Conservation (phyloP, 768 basidiomycete species). For the Fomitopsis serialis region DNA sequence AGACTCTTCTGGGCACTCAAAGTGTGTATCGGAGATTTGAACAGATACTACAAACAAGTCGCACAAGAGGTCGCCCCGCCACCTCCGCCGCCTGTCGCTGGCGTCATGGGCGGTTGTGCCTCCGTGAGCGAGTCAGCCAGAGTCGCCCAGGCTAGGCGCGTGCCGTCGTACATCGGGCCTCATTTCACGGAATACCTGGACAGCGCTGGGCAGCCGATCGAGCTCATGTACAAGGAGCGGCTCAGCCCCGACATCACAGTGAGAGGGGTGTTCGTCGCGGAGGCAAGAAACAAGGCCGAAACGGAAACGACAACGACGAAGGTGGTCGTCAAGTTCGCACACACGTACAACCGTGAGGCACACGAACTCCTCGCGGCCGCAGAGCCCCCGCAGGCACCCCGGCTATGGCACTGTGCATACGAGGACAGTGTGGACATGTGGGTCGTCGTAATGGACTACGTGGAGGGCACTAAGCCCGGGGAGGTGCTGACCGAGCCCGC, state of each 20-base stretch:
- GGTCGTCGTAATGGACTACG: constrained; percentile 15
- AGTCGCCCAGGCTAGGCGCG: too few species aligned
- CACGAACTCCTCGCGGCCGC: not conserved
- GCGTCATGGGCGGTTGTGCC: too few species aligned
- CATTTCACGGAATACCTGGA: constrained; percentile 1
- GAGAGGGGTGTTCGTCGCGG: not conserved
- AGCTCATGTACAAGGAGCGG: constrained; percentile 4
- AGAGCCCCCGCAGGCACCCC: not conserved
- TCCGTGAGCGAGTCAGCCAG: too few species aligned
- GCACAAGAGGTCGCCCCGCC: too few species aligned
- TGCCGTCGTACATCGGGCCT: too few species aligned
- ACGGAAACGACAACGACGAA: not conserved
- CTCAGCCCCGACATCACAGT: not conserved
- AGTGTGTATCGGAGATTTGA: too few species aligned
- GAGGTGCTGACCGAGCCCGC: too few species aligned
- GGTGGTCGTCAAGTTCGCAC: not conserved
- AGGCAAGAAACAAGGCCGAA: too few species aligned
- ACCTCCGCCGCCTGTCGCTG: too few species aligned
- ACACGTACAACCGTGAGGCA: constrained; percentile 1
- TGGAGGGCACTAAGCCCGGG: not conserved
- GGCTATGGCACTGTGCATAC: not conserved
- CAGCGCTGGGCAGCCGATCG: not conserved
- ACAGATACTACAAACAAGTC: too few species aligned
- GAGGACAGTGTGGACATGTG: too few species aligned
- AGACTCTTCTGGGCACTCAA: too few species aligned